Evolutionary conservation across 371 early-diverging fungal species (phyloP), one percentile per base, ranked within the genome.

Genomic region (Thermomucor indicae-seudaticae): DNA sequence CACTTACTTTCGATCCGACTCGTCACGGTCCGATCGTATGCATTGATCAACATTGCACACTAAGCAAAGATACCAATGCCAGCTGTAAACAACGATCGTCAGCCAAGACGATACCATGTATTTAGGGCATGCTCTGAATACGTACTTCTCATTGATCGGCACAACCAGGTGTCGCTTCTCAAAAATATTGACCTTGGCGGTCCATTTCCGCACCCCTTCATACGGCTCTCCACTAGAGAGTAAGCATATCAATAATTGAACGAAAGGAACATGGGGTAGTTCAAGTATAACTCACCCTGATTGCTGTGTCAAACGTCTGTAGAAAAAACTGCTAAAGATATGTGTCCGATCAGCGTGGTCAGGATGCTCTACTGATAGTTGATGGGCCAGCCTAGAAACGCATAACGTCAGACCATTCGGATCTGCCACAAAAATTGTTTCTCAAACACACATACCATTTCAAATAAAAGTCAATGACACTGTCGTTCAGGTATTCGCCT

Each of bases 31-130:
- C 39, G n/a, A 23, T n/a, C 29, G 38, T 43, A 52, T 43, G 24
- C 52, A 52, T 40, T 28, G 11, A 14, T 47, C 58, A 1, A 81
- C 77, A 49, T 88, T 79, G 57, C 62, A 69, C n/a, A 88, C 70
- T n/a, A 88, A 62, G 11, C 77, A 79, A 1, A 84, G 60, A 58
- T 84, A 84, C 88, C 88, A 88, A 47, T 88, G 88, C 47, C 78
- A 43, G 29, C 72, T 72, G 44, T 29, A n/a, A 10, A 42, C 10
- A 17, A 22, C 4, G 5, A 49, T n/a, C n/a, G n/a, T n/a, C n/a
- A n/a, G n/a, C 5, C 17, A 28, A 5, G 7, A 40, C 20, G 27
- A 43, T 14, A 28, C 11, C 5, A 28, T 31, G 40, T 24, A 12
- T 24, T 25, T 12, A 29, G 5, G 22, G 32, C 8, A 24, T 10